Percentiles rank a stretch among this genome's conserved stretches.
Conservation (phyloP, 352 stramenopile species). For the Globisporangium spiculum region DNA sequence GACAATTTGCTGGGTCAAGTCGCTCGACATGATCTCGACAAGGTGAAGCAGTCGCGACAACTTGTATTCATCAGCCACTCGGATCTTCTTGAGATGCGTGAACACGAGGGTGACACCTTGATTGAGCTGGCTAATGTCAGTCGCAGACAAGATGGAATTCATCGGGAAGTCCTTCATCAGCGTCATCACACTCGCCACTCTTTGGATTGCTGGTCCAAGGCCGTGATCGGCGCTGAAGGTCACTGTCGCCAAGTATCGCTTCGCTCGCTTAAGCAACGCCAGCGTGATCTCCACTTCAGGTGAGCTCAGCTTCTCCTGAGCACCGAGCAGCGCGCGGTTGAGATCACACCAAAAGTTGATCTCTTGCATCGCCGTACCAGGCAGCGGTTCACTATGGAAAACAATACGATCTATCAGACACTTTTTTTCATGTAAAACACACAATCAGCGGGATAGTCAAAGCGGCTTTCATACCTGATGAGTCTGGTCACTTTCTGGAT, state of each 20-base stretch:
- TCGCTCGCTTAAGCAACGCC: slow-evolving; percentile 89
- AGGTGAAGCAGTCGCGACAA: slow-evolving; percentile 71
- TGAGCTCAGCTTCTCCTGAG: slow-evolving; percentile 85
- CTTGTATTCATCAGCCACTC: slow-evolving; percentile 87
- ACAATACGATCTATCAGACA: neutral
- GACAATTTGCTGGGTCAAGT: slow-evolving; percentile 78
- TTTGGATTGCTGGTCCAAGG: slow-evolving; percentile 80
- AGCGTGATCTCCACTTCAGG: slow-evolving; percentile 91
- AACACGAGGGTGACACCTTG: slow-evolving; percentile 83
- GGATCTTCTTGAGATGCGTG: slow-evolving; percentile 89
- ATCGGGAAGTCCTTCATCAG: slow-evolving; percentile 94
- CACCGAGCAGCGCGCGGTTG: slow-evolving; percentile 82
- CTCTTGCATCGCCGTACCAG: slow-evolving; percentile 89
- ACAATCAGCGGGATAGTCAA: neutral
- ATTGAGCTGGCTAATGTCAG: slow-evolving; percentile 81
- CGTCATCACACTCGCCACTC: slow-evolving; percentile 87
- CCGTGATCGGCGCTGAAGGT: slow-evolving; percentile 91
- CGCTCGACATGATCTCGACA: slow-evolving; percentile 85
- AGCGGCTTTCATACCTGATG: slow-evolving; percentile 37
- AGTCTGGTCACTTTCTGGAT: slow-evolving; percentile 93
- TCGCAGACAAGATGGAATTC: slow-evolving; percentile 89
- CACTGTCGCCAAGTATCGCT: slow-evolving; percentile 88
- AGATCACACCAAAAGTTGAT: slow-evolving; percentile 96
- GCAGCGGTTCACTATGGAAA: slow-evolving; percentile 60
- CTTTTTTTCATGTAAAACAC: neutral